Evolutionary conservation across 2,329 filamentous ascomycete genomes (phyloP).

Genomic region (Neurospora sp.): DNA sequence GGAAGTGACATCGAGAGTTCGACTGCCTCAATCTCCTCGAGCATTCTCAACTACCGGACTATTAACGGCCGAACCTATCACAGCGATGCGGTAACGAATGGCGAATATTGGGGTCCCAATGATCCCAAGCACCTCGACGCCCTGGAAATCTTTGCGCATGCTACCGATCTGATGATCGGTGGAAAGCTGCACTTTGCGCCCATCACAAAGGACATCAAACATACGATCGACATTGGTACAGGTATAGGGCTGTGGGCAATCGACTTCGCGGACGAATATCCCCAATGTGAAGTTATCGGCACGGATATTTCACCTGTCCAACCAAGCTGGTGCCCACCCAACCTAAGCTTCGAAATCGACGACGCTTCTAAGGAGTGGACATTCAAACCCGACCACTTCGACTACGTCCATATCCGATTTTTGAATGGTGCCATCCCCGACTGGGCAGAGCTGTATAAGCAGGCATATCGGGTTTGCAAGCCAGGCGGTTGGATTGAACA

Average conservation of each 20-base stretch:
- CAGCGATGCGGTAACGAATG: background rate
- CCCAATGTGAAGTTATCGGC: slow-evolving; percentile 36
- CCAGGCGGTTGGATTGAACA: slow-evolving; percentile 40
- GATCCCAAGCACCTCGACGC: background rate
- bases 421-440: slow-evolving; percentile 43
- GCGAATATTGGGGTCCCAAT: background rate
- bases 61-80: slow-evolving; percentile 6
- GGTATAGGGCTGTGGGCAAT: slow-evolving; percentile 27
- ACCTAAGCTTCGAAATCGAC: slow-evolving; percentile 46
- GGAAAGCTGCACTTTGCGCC: background rate
- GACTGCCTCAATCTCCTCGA: slow-evolving; percentile 2
- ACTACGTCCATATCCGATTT: slow-evolving; percentile 49
- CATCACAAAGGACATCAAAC: background rate
- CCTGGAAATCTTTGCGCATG: background rate
- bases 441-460: slow-evolving; percentile 39
- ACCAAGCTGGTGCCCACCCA: slow-evolving; percentile 44
- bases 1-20: background rate
- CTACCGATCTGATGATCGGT: background rate
- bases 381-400: slow-evolving; percentile 35
- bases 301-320: slow-evolving; percentile 49
- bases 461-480: slow-evolving; percentile 38
- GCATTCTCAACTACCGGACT: slow-evolving; percentile 11
- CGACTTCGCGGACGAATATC: slow-evolving; percentile 35
- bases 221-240: slow-evolving; percentile 38
- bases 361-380: slow-evolving; percentile 45